Conservation (phyloP, 2,329 filamentous ascomycete genomes). For the Penicillium rolfsii region DNA sequence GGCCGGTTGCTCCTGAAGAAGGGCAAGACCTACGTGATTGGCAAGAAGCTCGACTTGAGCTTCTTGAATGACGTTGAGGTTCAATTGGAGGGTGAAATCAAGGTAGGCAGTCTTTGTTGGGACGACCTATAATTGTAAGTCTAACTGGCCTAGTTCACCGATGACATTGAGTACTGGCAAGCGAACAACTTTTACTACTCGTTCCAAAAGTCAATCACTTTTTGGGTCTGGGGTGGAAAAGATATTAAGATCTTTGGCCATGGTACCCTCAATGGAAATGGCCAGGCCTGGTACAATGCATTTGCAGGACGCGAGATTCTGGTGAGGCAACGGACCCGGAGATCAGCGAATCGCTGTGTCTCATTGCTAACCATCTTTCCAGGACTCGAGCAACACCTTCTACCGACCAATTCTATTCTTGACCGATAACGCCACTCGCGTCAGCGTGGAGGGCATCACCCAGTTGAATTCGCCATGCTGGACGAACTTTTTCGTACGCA, state of each 20-base stretch:
- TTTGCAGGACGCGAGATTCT: slow-evolving; percentile 49
- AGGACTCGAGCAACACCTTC: slow-evolving; percentile 59
- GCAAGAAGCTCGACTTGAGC: slow-evolving; percentile 61
- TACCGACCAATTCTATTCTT: slow-evolving; percentile 64
- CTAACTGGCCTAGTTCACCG: slow-evolving; percentile 45
- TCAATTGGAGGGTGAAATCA: slow-evolving; percentile 61
- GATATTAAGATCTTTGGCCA: slow-evolving; percentile 64
- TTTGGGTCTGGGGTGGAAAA: slow-evolving; percentile 67
- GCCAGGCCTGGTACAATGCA: slow-evolving; percentile 55
- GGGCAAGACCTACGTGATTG: slow-evolving; percentile 60
- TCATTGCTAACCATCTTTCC: slow-evolving; percentile 3
- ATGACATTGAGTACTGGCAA: slow-evolving; percentile 55
- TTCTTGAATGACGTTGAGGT: slow-evolving; percentile 63
- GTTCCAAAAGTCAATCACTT: slow-evolving; percentile 61
- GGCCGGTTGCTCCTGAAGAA: slow-evolving; percentile 60
- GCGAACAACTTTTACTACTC: slow-evolving; percentile 55
- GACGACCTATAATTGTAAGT: background rate
- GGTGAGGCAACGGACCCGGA: slow-evolving; percentile 18
- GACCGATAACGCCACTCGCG: slow-evolving; percentile 63
- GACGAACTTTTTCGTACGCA: slow-evolving; percentile 65
- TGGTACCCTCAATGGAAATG: slow-evolving; percentile 61
- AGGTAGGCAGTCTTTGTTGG: slow-evolving; percentile 33
- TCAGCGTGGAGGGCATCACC: slow-evolving; percentile 61
- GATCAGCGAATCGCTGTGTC: background rate
- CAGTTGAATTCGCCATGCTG: slow-evolving; percentile 66